Base-by-base conservation (phyloP, 1,284 basidiomycete genomes). In the Baeospora myosura region DNA sequence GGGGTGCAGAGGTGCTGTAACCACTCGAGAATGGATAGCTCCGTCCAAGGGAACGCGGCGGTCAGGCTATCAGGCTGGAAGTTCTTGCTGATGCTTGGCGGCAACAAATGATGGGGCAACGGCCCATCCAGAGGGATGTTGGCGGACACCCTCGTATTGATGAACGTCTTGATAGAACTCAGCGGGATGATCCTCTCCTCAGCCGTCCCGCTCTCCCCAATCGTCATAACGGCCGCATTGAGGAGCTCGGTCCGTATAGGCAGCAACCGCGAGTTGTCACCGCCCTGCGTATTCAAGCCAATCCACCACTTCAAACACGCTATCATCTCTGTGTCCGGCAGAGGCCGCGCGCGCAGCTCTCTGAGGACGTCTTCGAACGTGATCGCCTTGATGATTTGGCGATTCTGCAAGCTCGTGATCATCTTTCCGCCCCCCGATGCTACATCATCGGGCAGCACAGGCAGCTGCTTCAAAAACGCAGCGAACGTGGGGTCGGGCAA, bases 291-390 rank as follows among this genome's bases (percentile, higher is more conserved):
- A 30, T 78, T 77, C 11, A 90, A 61, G 18, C 64, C 61, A 41
- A 85, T 77, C 88, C 93, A 96, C 95, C 95, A 99, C 44, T 79
- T 76, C 49, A 98, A 68, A 59, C 89, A 94, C 3, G 81, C 81
- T 16, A 83, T 60, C 66, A 89, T 84, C 61, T 98, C 92, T 10
- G 69, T 63, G 50, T 89, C 77, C 0, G 62, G 62, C 14, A 98
- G 69, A 1, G 94, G 84, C 10, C 88, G 71, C 2, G 71, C 62
- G 11, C 76, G 74, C 4, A 99, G 71, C 58, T 96, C 91, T 39
- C 71, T 65, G 38, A 98, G 68, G 14, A 98, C 88, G 57, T 98
- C 96, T 14, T 80, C 69, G 54, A 96, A 88, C 0, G 79, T 78
- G 47, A 95, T 85, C n/a, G 84, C 73, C 41, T 76, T 78, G n/a